Base-by-base conservation (phyloP, 176 grass and related monocot genomes). In the Zoysia pacifica region DNA sequence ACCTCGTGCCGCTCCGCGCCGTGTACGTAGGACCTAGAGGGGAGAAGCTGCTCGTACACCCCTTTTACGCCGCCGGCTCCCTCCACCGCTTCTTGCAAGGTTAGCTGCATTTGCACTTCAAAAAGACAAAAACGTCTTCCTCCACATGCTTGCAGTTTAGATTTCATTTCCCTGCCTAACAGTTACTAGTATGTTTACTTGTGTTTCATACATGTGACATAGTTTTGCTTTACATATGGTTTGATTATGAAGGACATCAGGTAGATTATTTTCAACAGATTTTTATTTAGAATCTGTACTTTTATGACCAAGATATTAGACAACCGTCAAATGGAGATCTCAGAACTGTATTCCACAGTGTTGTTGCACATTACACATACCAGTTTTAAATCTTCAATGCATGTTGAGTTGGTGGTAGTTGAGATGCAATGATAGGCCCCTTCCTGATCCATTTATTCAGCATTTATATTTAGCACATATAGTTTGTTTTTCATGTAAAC, bases 11-110 rank as follows among this genome's bases (percentile, higher is more conserved):
- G 15, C 67, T 98, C 48, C 85, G 88, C 64, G 95, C 92, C 0
- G 81, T 98, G 10, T 98, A 94, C 71, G 86, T 93, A 11, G 95
- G 95, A 0, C 95, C 95, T 1, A 89, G 88, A 42, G 95, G 95
- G 2, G 95, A 98, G 88, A 98, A 91, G 81, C 93, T 98, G 76
- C 87, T 98, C 42, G 95, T 98, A 41, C 90, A 93, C 63, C 92
- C 95, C 0, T 94, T 93, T 81, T 98, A 94, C 81, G 92, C 84
- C n/a, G 95, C 95, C 66, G 92, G 95, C 20, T 93, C 87, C 36
- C 92, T 98, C 45, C 77, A 84, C 0, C 85, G 83, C 4, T 94
- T 98, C 88, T 38, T 98, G 59, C 87, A 85, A 93, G 90, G 92
- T 89, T 60, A 2, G 77, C 72, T 37, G 20, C 69, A 9, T 81